phyloP scores from a whole-genome alignment of 805 yeast genomes.

The Nakazawaea wickerhamii region DNA sequence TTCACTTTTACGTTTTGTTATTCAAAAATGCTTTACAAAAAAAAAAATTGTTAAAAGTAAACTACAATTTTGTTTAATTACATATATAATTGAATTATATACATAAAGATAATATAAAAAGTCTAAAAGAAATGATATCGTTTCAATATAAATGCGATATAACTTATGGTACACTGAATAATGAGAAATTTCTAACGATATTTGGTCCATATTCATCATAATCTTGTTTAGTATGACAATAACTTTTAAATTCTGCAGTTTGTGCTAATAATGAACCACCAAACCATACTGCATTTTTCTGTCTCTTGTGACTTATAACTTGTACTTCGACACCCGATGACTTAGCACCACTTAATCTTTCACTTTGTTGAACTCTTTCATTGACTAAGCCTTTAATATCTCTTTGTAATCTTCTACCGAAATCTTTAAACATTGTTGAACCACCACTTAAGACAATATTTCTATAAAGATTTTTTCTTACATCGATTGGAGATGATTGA shows the following conservation, averaged over 20 bases:
- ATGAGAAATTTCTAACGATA: constrained; percentile 93
- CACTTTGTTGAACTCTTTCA: constrained; percentile 80
- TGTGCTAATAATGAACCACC: constrained; percentile 97
- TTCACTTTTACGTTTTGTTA: too few relatives aligned
- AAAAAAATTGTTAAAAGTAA: not conserved
- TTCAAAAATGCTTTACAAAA: too few relatives aligned
- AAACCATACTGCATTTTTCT: constrained; percentile 98
- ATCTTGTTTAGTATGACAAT: constrained; percentile 95
- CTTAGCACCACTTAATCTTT: constrained; percentile 64
- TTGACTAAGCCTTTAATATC: constrained; percentile 85
- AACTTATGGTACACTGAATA: constrained; percentile 83
- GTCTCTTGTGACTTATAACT: constrained; percentile 95
- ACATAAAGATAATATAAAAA: too few relatives aligned
- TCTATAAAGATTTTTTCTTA: constrained; percentile 91
- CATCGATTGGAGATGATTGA: constrained; percentile 95
- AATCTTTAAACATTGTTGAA: constrained; percentile 97
- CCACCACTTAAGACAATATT: constrained; percentile 97
- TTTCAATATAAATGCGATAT: not conserved
- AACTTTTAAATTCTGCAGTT: constrained; percentile 92
- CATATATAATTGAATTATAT: not conserved
- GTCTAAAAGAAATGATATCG: too few relatives aligned
- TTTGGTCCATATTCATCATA: constrained; percentile 98
- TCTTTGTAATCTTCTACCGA: constrained; percentile 95
- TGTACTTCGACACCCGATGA: constrained; percentile 95
- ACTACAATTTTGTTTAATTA: not conserved